Base-by-base conservation (phyloP, 129 eudicot species). In the Silybum marianum region DNA sequence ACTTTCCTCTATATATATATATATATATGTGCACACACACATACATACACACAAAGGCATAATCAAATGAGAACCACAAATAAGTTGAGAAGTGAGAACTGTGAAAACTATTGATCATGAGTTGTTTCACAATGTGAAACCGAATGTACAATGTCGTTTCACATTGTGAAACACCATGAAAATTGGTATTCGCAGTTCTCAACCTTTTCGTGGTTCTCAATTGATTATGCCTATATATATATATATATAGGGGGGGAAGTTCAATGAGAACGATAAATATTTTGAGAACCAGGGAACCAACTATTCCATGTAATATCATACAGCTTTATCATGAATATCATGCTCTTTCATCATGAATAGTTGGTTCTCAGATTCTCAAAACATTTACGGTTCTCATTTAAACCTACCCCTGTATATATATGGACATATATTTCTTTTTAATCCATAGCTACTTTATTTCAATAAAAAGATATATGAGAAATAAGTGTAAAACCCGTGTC, bases 401-500 rank as follows among this genome's bases (percentile, higher is more conserved):
- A 51, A 51, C 63, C 63, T 51, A 1, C 22, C 63, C 8, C 7
- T 51, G 10, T 42, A 46, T 13, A 48, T 48, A 51, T 51, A 51
- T 51, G 16, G 18, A 48, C 19, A 58, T 58, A 58, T 46, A 9
- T 19, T 32, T 73, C 0, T 5, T 19, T 14, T 34, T 23, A 28
- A 32, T 19, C 21, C 9, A 16, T 22, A 4, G 21, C 18, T 80
- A 2, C 9, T 5, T n/a, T 54, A 23, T 19, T 9, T 21, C 21
- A 0, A 13, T 30, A 51, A 38, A 13, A 19, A 48, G 24, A 34
- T 69, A 70, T 14, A 30, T 83, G 40, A 75, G 71, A 30, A 25
- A 2, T 46, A 74, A 74, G 74, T 82, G 24, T 84, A 44, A 69
- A 7, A 18, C 54, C 3, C 83, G 77, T 74, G 60, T 83, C 19